These are phyloP conservation scores for Cyathus pygmaeus DNA, from an alignment of 1,284 basidiomycete genomes.

Conservation along the genomic window DNA sequence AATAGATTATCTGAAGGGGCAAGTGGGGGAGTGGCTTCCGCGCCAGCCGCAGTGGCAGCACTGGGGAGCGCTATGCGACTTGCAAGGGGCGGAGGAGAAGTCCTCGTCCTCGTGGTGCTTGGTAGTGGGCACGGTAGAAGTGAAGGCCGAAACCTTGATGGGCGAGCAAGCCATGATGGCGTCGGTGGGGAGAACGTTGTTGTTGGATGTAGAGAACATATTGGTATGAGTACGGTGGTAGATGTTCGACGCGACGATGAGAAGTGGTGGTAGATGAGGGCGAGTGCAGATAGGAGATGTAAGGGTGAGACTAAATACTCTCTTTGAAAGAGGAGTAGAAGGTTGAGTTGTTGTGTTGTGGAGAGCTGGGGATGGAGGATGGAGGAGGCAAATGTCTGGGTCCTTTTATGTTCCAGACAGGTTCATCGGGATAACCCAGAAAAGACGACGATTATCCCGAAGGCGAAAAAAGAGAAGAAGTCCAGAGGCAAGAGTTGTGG, in stretches of 20 bases:
- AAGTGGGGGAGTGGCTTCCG: slow-evolving; percentile 70
- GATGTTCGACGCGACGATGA: slow-evolving; percentile 9
- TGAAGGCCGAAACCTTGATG: slow-evolving; percentile 16
- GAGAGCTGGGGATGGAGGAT: slow-evolving; percentile 18
- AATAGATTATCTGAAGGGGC: slow-evolving; percentile 65
- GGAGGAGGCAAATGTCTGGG: slow-evolving; percentile 22
- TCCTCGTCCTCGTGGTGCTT: slow-evolving; percentile 10
- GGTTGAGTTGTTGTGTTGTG: slow-evolving; percentile 19
- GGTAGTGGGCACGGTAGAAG: slow-evolving; percentile 18
- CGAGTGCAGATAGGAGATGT: too few species aligned
- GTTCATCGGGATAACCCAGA: too few species aligned
- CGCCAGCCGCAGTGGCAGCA: slow-evolving; percentile 82
- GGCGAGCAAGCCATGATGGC: slow-evolving; percentile 13
- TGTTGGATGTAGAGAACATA: slow-evolving; percentile 13
- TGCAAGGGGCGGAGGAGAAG: slow-evolving; percentile 23
- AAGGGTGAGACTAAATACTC: not conserved
- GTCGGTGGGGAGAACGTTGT: slow-evolving; percentile 5
- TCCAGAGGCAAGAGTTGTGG: slow-evolving; percentile 21
- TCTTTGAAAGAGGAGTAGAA: slow-evolving; percentile 11
- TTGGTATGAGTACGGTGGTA: not conserved
- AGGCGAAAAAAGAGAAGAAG: slow-evolving; percentile 28
- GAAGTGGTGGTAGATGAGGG: too few species aligned
- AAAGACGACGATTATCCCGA: slow-evolving; percentile 30
- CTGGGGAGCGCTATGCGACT: slow-evolving; percentile 65
- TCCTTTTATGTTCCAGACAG: slow-evolving; percentile 38